Conservation (phyloP, 1,284 basidiomycete genomes). For the Polyporus tsugae region DNA sequence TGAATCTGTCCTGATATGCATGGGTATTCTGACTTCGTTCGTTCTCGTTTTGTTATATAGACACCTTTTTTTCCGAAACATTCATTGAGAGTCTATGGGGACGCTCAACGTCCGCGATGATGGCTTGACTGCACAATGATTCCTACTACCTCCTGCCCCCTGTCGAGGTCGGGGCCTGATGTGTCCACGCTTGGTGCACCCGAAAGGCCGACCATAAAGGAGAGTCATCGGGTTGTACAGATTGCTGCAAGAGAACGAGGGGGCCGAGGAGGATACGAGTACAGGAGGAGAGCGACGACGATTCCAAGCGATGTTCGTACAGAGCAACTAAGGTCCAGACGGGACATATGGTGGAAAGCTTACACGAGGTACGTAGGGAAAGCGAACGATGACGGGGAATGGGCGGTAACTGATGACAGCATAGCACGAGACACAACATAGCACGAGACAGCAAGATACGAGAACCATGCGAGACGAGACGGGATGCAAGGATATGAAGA, state of each 20-base stretch:
- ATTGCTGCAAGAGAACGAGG: not conserved
- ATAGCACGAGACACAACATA: not conserved
- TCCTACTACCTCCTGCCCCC: too few relatives aligned
- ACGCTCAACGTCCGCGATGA: too few relatives aligned
- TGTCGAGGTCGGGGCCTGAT: too few relatives aligned
- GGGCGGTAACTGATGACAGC: not conserved
- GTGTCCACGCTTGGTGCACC: too few relatives aligned
- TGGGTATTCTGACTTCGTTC: too few relatives aligned
- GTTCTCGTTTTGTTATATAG: too few relatives aligned
- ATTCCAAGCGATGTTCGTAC: not conserved
- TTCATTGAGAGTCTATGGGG: too few relatives aligned
- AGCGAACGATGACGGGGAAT: not conserved
- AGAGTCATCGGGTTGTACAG: not conserved
- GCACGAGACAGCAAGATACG: not conserved
- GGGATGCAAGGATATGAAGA: not conserved
- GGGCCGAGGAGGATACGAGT: not conserved
- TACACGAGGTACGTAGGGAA: not conserved
- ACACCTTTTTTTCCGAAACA: too few relatives aligned
- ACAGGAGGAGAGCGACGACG: not conserved
- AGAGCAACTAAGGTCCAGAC: not conserved
- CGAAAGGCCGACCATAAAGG: not conserved
- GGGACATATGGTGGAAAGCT: not conserved
- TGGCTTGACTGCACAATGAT: too few relatives aligned
- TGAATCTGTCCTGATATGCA: too few relatives aligned
- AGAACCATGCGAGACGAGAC: not conserved